Conservation (phyloP, 2,329 filamentous ascomycete species). For the Fusarium sp. region DNA sequence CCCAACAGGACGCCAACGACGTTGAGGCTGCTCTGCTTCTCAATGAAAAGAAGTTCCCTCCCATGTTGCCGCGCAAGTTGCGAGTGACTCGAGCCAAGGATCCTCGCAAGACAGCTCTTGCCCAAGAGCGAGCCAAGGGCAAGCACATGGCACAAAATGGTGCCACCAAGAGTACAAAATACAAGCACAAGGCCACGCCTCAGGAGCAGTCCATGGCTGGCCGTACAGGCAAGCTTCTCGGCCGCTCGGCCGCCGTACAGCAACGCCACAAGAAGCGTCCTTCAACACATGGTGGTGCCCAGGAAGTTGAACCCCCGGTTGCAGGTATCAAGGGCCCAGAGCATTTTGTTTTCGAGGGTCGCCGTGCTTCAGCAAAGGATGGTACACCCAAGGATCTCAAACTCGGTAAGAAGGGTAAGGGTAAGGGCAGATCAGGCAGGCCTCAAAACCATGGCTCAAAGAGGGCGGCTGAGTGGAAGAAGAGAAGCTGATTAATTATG, state of each 20-base stretch:
- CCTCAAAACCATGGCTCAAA: constrained; percentile 54
- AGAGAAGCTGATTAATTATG: constrained; percentile 47
- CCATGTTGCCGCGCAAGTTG: constrained; percentile 88
- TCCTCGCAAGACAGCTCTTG: constrained; percentile 67
- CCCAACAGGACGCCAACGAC: constrained; percentile 76
- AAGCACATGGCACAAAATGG: constrained; percentile 52
- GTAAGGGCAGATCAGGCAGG: constrained; percentile 55
- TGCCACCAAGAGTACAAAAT: constrained; percentile 60
- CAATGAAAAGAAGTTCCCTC: constrained; percentile 91
- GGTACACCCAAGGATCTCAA: constrained; percentile 72
- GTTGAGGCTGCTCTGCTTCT: constrained; percentile 92
- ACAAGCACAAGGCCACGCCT: constrained; percentile 76
- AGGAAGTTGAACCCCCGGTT: constrained; percentile 22
- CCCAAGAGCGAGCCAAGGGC: constrained; percentile 51
- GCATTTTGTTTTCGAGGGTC: constrained; percentile 82
- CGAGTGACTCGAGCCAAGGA: constrained; percentile 89
- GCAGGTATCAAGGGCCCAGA: constrained; percentile 68
- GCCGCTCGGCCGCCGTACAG: constrained; percentile 71
- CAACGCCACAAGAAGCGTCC: constrained; percentile 50
- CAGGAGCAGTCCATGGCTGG: constrained; percentile 77
- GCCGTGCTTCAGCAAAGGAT: constrained; percentile 75
- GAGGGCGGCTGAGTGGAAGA: constrained; percentile 59
- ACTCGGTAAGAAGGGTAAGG: constrained; percentile 66
- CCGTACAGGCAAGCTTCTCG: constrained; percentile 79
- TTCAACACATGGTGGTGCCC: constrained; percentile 36